A percentile compares a stretch with the other conserved stretches of the same genome.
phyloP scores from a whole-genome alignment of 202 grass and related monocot species.

The Carex arenaria region DNA sequence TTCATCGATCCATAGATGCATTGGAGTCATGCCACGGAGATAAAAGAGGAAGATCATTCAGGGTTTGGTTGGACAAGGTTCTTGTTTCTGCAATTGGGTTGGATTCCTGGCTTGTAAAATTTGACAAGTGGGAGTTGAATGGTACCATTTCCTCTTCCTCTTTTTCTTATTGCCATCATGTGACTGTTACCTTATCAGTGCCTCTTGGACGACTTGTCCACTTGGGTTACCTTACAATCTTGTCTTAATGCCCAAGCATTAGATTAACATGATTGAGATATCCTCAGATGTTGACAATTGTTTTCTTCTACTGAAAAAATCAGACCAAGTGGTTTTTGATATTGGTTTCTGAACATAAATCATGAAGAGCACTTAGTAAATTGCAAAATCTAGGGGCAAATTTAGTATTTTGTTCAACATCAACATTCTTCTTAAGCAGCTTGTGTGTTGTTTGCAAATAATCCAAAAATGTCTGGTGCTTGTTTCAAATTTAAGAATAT shows the following conservation, averaged over 20 bases:
- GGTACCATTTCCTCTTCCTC: slow-evolving; percentile 33
- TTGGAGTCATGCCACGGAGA: slow-evolving; percentile 66
- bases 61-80: slow-evolving; percentile 86
- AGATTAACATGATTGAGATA: neutral
- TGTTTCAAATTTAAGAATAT: neutral
- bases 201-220: neutral
- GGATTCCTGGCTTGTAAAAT: slow-evolving; percentile 70
- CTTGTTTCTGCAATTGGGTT: slow-evolving; percentile 58
- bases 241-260: neutral
- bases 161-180: neutral
- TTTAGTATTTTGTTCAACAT: neutral
- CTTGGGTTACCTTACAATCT: neutral
- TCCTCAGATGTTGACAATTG: neutral
- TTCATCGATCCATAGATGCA: slow-evolving; percentile 59
- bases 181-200: neutral
- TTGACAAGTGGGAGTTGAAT: slow-evolving; percentile 87
- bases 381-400: neutral
- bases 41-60: slow-evolving; percentile 70
- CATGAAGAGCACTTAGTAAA: neutral
- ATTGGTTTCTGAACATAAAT: neutral
- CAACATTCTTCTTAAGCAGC: neutral
- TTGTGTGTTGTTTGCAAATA: neutral
- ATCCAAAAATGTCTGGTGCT: neutral
- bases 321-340: neutral
- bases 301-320: neutral